phyloP scores from a whole-genome alignment of 2,329 filamentous ascomycete genomes.

The Didymella segeticola region DNA sequence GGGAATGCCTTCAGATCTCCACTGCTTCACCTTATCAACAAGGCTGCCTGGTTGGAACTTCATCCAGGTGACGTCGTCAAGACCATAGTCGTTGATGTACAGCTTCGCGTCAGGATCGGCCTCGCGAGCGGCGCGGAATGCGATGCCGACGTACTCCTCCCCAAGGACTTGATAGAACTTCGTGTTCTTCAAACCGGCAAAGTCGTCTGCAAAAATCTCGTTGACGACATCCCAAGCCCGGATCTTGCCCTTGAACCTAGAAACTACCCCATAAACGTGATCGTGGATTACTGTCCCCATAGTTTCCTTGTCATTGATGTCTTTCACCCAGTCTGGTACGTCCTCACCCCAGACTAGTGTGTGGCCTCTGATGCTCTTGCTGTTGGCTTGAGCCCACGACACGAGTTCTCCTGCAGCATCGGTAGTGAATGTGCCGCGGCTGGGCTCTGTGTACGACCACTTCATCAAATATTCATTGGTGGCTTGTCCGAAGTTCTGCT shows the following conservation, averaged over 20 bases:
- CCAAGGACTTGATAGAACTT: constrained; percentile 74
- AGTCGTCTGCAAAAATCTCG: constrained; percentile 66
- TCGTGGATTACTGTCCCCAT: constrained; percentile 65
- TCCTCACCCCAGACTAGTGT: constrained; percentile 69
- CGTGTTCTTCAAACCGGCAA: constrained; percentile 63
- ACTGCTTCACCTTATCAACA: constrained; percentile 69
- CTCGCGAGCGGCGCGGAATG: constrained; percentile 70
- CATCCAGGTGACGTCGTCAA: constrained; percentile 61
- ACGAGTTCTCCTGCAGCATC: constrained; percentile 62
- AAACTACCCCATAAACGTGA: constrained; percentile 65
- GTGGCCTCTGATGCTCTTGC: constrained; percentile 68
- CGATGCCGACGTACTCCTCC: constrained; percentile 73
- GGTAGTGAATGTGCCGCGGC: constrained; percentile 56
- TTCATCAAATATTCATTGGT: constrained; percentile 76
- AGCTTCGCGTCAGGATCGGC: constrained; percentile 73
- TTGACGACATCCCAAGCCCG: constrained; percentile 69
- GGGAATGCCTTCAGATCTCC: constrained; percentile 66
- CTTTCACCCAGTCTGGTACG: constrained; percentile 62
- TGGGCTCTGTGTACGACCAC: constrained; percentile 65
- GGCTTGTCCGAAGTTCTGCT: constrained; percentile 68
- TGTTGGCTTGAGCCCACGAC: constrained; percentile 64
- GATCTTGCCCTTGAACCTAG: constrained; percentile 71
- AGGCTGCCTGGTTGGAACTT: constrained; percentile 65
- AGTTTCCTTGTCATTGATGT: constrained; percentile 59
- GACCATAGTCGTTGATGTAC: constrained; percentile 77